Conservation (phyloP, 805 yeast species). For the Wickerhamiella bombiphila region DNA sequence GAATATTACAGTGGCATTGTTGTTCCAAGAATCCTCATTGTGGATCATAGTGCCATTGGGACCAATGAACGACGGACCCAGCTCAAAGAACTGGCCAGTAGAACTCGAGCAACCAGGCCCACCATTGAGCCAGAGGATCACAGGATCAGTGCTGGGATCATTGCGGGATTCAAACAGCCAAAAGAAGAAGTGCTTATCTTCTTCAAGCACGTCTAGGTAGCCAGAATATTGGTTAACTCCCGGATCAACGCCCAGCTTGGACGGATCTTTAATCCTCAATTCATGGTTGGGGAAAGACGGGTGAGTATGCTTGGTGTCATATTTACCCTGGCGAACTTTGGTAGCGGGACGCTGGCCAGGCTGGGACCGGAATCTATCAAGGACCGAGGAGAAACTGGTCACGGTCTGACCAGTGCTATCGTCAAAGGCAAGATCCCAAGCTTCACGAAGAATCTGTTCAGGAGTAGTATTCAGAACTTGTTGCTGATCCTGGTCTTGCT, state of each 20-base stretch:
- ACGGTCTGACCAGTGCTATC: too few species aligned
- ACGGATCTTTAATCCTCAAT: conserved; percentile 52
- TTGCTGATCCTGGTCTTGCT: too few species aligned
- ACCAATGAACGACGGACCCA: conserved; percentile 77
- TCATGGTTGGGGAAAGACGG: conserved; percentile 29
- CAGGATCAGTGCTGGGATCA: conserved; percentile 74
- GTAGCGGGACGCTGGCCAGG: neutral
- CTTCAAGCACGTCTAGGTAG: conserved; percentile 60
- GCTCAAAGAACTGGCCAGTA: conserved; percentile 83
- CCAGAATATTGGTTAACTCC: conserved; percentile 67
- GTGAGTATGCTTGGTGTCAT: neutral
- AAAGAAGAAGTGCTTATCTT: conserved; percentile 85
- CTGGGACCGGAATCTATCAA: neutral
- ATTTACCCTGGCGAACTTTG: neutral
- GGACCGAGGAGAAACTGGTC: too few species aligned
- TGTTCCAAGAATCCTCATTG: conserved; percentile 87
- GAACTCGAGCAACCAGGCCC: conserved; percentile 96
- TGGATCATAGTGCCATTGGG: conserved; percentile 53
- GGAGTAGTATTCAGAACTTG: too few species aligned
- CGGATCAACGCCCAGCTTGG: conserved; percentile 55
- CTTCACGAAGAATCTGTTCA: too few species aligned
- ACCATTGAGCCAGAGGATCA: conserved; percentile 84
- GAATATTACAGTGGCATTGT: conserved; percentile 81
- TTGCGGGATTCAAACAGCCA: conserved; percentile 80
- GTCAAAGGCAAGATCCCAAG: too few species aligned